A percentile compares a stretch with the other conserved stretches of the same genome.
Conservation (phyloP, 306 rosid genomes). For the Bauhinia variegata region DNA sequence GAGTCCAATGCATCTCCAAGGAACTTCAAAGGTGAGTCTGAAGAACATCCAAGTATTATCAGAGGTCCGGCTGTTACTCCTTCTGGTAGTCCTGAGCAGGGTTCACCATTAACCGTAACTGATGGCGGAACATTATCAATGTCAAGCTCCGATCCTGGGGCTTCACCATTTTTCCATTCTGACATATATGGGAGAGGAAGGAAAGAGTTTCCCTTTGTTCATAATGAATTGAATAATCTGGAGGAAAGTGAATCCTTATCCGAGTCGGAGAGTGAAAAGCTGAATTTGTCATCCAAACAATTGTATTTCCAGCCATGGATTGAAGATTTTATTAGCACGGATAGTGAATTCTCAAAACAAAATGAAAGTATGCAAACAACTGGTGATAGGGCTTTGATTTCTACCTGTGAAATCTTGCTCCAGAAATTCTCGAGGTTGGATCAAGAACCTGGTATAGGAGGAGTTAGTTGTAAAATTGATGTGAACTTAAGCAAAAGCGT, state of each 20-base stretch:
- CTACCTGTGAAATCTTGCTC: conserved; percentile 59
- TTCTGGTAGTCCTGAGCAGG: conserved; percentile 72
- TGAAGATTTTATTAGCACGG: conserved; percentile 53
- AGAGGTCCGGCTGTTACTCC: conserved; percentile 81
- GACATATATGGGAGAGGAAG: conserved; percentile 51
- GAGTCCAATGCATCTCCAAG: conserved; percentile 44
- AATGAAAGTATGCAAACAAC: conserved; percentile 42
- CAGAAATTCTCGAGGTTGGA: conserved; percentile 60
- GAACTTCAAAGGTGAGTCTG: conserved; percentile 47
- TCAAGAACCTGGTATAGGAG: conserved; percentile 59
- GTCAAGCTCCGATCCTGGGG: conserved; percentile 83
- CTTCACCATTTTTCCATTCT: conserved; percentile 62
- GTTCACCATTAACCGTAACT: conserved; percentile 75
- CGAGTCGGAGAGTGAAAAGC: conserved; percentile 67
- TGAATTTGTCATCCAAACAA: conserved; percentile 54
- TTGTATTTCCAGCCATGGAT: conserved; percentile 78
- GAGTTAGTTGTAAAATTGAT: conserved; percentile 54
- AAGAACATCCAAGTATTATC: conserved; percentile 45
- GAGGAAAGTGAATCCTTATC: conserved; percentile 54
- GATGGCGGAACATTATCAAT: conserved; percentile 87
- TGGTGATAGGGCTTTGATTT: conserved; percentile 48
- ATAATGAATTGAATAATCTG: conserved; percentile 46
- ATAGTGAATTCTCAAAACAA: conserved; percentile 51
- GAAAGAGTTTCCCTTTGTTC: conserved; percentile 46
- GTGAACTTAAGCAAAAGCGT: conserved; percentile 74